Conservation (phyloP, 163 green algal species). For the Smithsoniella earleae region DNA sequence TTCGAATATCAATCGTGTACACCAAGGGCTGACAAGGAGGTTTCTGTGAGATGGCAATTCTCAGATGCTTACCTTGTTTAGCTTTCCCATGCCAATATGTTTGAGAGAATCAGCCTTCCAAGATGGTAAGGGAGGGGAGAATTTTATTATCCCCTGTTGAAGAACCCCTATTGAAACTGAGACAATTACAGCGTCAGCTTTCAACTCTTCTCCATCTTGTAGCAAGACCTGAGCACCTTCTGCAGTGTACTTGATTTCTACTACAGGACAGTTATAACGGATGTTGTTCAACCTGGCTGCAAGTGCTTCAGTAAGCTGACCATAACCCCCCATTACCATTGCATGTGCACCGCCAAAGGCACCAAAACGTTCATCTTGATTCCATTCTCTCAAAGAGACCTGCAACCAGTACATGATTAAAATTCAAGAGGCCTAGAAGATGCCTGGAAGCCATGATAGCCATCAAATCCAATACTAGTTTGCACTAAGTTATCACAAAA, state of each 20-base stretch:
- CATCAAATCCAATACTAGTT: background rate
- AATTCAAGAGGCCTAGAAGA: background rate
- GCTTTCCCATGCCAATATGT: constrained; percentile 67
- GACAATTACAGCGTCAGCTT: constrained; percentile 57
- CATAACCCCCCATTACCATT: constrained; percentile 75
- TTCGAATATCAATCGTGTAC: no score
- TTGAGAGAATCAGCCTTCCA: constrained; percentile 58
- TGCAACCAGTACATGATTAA: constrained; percentile 22
- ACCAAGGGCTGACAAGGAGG: background rate
- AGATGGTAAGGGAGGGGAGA: constrained; percentile 59
- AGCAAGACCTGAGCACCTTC: background rate
- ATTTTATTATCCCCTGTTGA: constrained; percentile 45
- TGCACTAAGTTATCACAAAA: constrained; percentile 28
- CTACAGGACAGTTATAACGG: constrained; percentile 30
- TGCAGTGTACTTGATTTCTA: constrained; percentile 34
- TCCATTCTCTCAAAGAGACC: constrained; percentile 63
- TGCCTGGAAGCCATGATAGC: background rate
- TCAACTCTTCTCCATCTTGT: constrained; percentile 38
- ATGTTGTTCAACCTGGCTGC: constrained; percentile 16
- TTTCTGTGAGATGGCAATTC: constrained; percentile 1
- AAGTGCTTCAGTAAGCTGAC: constrained; percentile 38
- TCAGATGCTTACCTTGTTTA: constrained; percentile 74
- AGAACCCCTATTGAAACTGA: constrained; percentile 76
- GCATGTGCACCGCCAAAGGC: constrained; percentile 79
- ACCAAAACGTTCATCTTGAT: constrained; percentile 75